Evolutionary conservation across 257 asterid genomes (phyloP).

Genomic region (Przewalskia tangutica): DNA sequence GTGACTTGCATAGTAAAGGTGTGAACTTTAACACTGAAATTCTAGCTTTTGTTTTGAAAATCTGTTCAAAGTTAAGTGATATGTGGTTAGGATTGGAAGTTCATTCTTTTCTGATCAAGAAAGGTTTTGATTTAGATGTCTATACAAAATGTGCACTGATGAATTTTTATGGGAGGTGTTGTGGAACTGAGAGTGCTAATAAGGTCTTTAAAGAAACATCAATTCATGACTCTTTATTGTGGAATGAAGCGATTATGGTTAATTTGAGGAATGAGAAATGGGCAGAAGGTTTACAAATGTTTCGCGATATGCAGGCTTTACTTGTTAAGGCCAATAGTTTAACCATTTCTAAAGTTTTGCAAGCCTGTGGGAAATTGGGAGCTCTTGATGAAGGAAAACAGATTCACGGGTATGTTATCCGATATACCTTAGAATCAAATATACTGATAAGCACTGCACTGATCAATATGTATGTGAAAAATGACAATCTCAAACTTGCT

Average conservation of each 20-base stretch:
- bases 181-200: slow-evolving; percentile 29
- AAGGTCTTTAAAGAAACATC: slow-evolving; percentile 27
- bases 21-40: slow-evolving; percentile 29
- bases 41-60: slow-evolving; percentile 29
- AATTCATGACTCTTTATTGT: slow-evolving; percentile 20
- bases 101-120: slow-evolving; percentile 47
- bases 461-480: slow-evolving; percentile 43
- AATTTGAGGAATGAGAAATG: slow-evolving; percentile 42
- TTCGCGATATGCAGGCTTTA: slow-evolving; percentile 25
- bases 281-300: slow-evolving; percentile 28
- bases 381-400: slow-evolving; percentile 43
- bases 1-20: slow-evolving; percentile 31
- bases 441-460: slow-evolving; percentile 35
- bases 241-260: slow-evolving; percentile 59
- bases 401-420: slow-evolving; percentile 47
- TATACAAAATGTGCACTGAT: slow-evolving; percentile 40
- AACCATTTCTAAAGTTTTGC: slow-evolving; percentile 34
- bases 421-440: slow-evolving; percentile 33
- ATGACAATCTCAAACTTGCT: slow-evolving; percentile 24
- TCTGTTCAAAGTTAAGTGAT: slow-evolving; percentile 31
- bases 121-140: slow-evolving; percentile 36
- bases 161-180: slow-evolving; percentile 48
- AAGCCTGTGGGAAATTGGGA: slow-evolving; percentile 47
- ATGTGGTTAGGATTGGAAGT: slow-evolving; percentile 37
- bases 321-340: slow-evolving; percentile 19